Base-by-base conservation (phyloP, 352 stramenopile species). In the Lagenidium sp. region DNA sequence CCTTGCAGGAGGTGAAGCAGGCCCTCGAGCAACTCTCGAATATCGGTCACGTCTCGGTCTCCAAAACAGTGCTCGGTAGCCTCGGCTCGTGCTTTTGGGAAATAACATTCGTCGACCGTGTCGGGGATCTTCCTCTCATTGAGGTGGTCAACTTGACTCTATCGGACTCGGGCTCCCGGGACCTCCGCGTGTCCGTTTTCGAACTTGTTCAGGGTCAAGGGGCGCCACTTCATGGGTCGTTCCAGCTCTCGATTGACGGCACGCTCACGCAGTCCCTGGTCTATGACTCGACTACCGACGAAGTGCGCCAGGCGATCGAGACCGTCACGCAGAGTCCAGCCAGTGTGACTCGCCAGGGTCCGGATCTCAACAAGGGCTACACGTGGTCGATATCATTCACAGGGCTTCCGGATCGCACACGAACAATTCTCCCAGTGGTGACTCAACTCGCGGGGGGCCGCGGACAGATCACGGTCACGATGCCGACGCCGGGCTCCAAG, bases 91-190 rank as follows among this genome's bases (percentile, higher is more conserved):
- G 61, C 37, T 66, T 57, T 6, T 92, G 76, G 75, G 44, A 61
- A 10, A 55, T 92, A 26, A 62, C 65, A 6, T 92, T 92, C 25
- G 44, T 66, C 2, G 55, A 78, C 0, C 54, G 73, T 10, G 61
- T 47, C 7, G 76, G 74, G 11, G 68, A 89, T 50, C 37, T 82
- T 6, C 60, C 65, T 0, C 49, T 71, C 34, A 40, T 89, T 25
- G 31, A 53, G 18, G 28, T 82, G 10, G 43, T 45, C 3, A 79
- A 75, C 24, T 22, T 78, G 6, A 70, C 63, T 7, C 47, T 86
- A 0, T 41, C 58, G 16, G 73, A 81, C 26, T 81, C 60, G 1
- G 63, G 66, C 11, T 60, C 69, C 0, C 36, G 50, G 4, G 72
- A 87, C 43, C 40, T 82, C 4, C 23, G 22, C 4, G 44, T 87